Conservation (phyloP, 768 basidiomycete species). For the Mycena maculata region DNA sequence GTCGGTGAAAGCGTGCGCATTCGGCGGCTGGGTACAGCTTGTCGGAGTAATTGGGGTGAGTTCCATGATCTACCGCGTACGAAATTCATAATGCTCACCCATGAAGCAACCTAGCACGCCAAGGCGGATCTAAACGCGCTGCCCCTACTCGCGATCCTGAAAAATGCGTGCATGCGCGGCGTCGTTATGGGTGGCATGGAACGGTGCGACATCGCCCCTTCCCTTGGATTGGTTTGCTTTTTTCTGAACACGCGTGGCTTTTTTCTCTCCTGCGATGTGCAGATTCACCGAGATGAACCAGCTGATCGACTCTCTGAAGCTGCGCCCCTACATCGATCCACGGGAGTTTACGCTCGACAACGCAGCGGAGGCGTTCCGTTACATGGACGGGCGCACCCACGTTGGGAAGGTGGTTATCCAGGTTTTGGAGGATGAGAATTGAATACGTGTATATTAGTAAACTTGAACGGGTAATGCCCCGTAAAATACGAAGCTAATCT, state of each 20-base stretch:
- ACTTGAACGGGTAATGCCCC: too few species aligned
- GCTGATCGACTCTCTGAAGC: conserved; percentile 47
- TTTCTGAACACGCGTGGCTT: not conserved
- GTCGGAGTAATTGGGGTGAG: conserved; percentile 52
- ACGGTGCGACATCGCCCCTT: conserved; percentile 43
- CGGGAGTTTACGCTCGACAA: conserved; percentile 61
- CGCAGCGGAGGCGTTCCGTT: conserved; percentile 54
- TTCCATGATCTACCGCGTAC: not conserved
- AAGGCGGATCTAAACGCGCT: conserved; percentile 39
- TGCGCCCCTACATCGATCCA: conserved; percentile 56
- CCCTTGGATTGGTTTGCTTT: not conserved
- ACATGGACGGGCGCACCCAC: conserved; percentile 57
- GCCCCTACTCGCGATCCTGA: conserved; percentile 41
- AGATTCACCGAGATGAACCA: conserved; percentile 58
- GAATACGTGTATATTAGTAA: not conserved
- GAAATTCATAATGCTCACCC: not conserved
- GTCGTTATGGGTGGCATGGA: conserved; percentile 56
- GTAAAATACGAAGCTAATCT: too few species aligned
- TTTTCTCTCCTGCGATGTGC: too few species aligned
- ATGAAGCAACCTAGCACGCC: not conserved
- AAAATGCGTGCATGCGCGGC: conserved; percentile 49
- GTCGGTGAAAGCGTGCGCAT: conserved; percentile 41
- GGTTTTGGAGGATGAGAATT: conserved; percentile 36
- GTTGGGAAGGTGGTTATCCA: conserved; percentile 62
- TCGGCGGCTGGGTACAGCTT: conserved; percentile 45